These are phyloP conservation scores for Aspergillus intermedius DNA, from an alignment of 2,329 filamentous ascomycete genomes.

Conservation along the genomic window DNA sequence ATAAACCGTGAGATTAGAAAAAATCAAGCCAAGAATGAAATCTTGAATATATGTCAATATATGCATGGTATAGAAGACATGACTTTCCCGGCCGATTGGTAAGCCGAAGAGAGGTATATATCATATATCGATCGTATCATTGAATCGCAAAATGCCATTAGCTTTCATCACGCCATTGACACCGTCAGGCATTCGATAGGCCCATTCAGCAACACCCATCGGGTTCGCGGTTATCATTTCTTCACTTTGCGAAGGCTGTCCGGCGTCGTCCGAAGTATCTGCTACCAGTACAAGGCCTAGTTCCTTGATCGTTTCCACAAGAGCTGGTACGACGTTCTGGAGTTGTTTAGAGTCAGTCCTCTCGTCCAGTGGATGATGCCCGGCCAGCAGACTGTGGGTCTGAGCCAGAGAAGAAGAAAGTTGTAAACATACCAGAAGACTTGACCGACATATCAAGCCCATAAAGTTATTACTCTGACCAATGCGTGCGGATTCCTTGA, in stretches of 20 bases:
- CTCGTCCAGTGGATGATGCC: not conserved
- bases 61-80: constrained; percentile 1
- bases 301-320: constrained; percentile 90
- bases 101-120: not conserved
- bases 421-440: constrained; percentile 63
- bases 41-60: constrained; percentile 5
- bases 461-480: constrained; percentile 97
- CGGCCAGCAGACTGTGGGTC: no score
- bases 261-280: constrained; percentile 63
- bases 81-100: not conserved
- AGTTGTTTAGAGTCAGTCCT: constrained; percentile 7
- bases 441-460: constrained; percentile 86
- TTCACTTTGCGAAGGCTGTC: constrained; percentile 19
- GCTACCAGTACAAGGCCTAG: constrained; percentile 87
- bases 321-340: constrained; percentile 84
- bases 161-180: constrained; percentile 81
- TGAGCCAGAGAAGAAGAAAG: not conserved
- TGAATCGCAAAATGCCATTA: constrained; percentile 86
- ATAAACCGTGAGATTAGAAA: not conserved
- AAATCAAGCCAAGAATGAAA: not conserved
- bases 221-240: constrained; percentile 17
- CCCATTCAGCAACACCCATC: constrained; percentile 32
- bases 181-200: constrained; percentile 61
- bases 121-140: constrained; percentile 77
- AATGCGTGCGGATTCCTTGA: constrained; percentile 91